Conservation (phyloP, 768 basidiomycete genomes). For the Panus rudis region DNA sequence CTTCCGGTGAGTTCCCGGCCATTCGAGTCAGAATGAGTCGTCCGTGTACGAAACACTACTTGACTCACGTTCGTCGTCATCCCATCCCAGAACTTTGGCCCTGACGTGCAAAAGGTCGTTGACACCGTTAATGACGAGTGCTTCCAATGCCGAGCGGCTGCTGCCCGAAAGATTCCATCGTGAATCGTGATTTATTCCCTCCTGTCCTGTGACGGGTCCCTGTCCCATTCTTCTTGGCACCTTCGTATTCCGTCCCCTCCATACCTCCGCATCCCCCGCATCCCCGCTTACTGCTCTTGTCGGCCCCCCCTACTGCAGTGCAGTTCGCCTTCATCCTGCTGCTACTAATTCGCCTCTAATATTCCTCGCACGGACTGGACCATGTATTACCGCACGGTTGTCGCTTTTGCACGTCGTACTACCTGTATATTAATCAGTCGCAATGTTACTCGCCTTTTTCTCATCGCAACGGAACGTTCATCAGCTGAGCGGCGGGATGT, state of each 20-base stretch:
- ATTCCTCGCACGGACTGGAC: too few relatives aligned
- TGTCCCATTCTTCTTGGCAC: background rate
- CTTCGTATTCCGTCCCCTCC: too few relatives aligned
- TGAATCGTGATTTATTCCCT: too few relatives aligned
- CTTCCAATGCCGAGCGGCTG: conserved; percentile 60
- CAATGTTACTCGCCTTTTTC: conserved; percentile 5
- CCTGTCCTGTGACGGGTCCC: background rate
- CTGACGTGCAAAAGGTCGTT: conserved; percentile 61
- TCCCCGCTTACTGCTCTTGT: too few relatives aligned
- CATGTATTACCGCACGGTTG: too few relatives aligned
- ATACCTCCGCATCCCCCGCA: too few relatives aligned
- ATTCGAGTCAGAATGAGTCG: background rate
- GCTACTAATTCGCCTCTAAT: too few relatives aligned
- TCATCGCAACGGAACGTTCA: too few relatives aligned
- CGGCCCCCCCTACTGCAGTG: too few relatives aligned
- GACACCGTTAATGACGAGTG: conserved; percentile 70
- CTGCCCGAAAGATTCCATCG: conserved; percentile 25
- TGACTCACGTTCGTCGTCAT: conserved; percentile 1
- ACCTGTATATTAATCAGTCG: conserved; percentile 12
- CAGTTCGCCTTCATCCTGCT: too few relatives aligned
- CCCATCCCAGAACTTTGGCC: conserved; percentile 49
- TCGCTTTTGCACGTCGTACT: too few relatives aligned
- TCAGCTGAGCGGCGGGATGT: too few relatives aligned
- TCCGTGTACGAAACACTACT: background rate
- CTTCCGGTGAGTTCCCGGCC: conserved; percentile 39